Evolutionary conservation across 352 stramenopile species (phyloP).

Genomic region (Phytophthora pini): DNA sequence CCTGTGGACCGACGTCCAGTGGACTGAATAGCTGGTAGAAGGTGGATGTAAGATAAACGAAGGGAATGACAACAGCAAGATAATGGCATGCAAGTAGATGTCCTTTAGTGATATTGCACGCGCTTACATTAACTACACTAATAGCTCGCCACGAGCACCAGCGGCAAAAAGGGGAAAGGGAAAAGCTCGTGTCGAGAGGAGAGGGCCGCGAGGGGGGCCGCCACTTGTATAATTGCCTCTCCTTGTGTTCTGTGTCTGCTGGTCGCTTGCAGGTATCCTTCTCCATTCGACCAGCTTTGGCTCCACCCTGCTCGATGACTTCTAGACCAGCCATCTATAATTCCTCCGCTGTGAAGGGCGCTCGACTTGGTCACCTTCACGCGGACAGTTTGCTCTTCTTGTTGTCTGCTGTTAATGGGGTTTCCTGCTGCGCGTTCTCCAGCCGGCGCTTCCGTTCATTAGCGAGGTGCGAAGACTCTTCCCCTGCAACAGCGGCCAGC

Average conservation of each 20-base stretch:
- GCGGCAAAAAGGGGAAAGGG: constrained; percentile 35
- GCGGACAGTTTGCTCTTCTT: constrained; percentile 70
- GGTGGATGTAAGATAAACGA: not conserved
- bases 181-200: constrained; percentile 23
- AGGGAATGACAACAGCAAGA: not conserved
- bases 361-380: constrained; percentile 34
- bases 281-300: constrained; percentile 13
- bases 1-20: constrained; percentile 41
- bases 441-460: constrained; percentile 72
- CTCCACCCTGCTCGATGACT: constrained; percentile 3
- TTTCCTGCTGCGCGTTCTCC: constrained; percentile 40
- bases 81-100: constrained; percentile 22
- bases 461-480: constrained; percentile 64
- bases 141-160: constrained; percentile 35
- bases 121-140: constrained; percentile 53
- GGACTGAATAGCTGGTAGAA: constrained; percentile 9
- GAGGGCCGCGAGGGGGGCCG: constrained; percentile 1
- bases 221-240: constrained; percentile 22
- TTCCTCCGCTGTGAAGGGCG: constrained; percentile 19
- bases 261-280: constrained; percentile 10
- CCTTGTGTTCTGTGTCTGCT: constrained; percentile 9
- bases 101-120: constrained; percentile 40
- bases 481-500: constrained; percentile 65
- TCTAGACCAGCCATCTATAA: constrained; percentile 15
- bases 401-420: constrained; percentile 38